Evolutionary conservation across 2,329 filamentous ascomycete species (phyloP), one percentile per base, ranked within the genome.

Genomic region (Scleromitrula shiraiana): DNA sequence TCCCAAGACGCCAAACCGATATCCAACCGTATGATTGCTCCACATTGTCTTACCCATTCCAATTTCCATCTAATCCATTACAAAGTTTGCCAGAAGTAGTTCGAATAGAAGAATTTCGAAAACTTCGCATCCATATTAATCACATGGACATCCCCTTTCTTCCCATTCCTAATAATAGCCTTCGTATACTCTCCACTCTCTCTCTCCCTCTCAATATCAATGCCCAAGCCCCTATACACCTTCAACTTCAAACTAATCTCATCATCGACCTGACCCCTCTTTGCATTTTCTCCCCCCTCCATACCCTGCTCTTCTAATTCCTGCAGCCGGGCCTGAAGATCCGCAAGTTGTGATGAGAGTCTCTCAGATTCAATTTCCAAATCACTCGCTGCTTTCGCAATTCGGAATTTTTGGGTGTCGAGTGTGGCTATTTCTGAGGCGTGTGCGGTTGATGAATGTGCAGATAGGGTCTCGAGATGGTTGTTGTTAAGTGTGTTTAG

Each of bases 111-210:
- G 65, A 85, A 91, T 53, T 83, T 77, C 50, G 87, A 91, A 65
- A 95, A 90, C 70, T 93, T 95, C 59, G 85, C 82, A 60, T 97
- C 90, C 65, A 98, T 82, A 62, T 95, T 95, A 52, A 98, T 83
- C 41, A 97, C 87, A 65, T 95, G 88, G 43, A 97, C 88, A 64
- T 97, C 90, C 7, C 89, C 90, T 70, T 89, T 91, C 56, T 80
- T 76, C 51, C 83, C 82, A 64, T 95, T 96, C 53, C 88, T 74
- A 56, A 97, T 83, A 15, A 95, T 78, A 1, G 90, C 91, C 62
- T 87, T 86, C 58, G 78, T 82, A 71, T 91, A 96, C 64, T 88
- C 87, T 27, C 89, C 89, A 2, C 74, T 77, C n/a, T 71, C 73
- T 5, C 14, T 36, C 51, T 88, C 85, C 52, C 78, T 67, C 69